These are phyloP conservation scores for Arachis stenosperma DNA, from an alignment of 306 rosid genomes.

Conservation along the genomic window DNA sequence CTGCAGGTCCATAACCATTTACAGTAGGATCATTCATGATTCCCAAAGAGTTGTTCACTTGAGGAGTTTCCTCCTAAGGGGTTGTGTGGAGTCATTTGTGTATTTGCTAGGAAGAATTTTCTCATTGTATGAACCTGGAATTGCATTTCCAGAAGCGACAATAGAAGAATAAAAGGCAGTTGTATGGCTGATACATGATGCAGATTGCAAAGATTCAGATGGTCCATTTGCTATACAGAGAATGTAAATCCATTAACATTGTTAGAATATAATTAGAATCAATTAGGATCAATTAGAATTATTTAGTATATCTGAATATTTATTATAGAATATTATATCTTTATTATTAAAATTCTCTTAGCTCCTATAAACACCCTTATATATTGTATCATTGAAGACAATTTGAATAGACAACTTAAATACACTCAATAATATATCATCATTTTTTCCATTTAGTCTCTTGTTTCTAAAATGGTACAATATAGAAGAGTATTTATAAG, in stretches of 20 bases:
- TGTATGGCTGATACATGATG: slow-evolving; percentile 46
- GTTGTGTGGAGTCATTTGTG: slow-evolving; percentile 42
- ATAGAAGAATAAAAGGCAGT: slow-evolving; percentile 46
- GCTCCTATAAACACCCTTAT: no score
- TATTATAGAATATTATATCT: no score
- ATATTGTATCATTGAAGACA: no score
- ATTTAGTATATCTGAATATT: no score
- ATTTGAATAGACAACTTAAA: no score
- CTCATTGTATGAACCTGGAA: slow-evolving; percentile 46
- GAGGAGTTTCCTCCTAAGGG: slow-evolving; percentile 45
- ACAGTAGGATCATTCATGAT: slow-evolving; percentile 45
- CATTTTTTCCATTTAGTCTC: no score
- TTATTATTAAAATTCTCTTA: no score
- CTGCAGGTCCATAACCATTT: slow-evolving; percentile 42
- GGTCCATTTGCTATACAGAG: slow-evolving; percentile 85
- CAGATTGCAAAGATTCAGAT: slow-evolving; percentile 55
- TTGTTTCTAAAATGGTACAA: no score
- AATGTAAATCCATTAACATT: slow-evolving; percentile 20
- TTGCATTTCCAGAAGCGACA: slow-evolving; percentile 43
- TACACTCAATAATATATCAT: no score
- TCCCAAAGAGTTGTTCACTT: slow-evolving; percentile 36
- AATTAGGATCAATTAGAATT: no score
- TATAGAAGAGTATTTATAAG: no score
- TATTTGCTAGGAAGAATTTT: slow-evolving; percentile 44
- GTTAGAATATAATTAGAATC: no score